Evolutionary conservation across 106 monocot genomes (phyloP), one percentile per base, ranked within the genome.

Genomic region (Cymbidium sinense): DNA sequence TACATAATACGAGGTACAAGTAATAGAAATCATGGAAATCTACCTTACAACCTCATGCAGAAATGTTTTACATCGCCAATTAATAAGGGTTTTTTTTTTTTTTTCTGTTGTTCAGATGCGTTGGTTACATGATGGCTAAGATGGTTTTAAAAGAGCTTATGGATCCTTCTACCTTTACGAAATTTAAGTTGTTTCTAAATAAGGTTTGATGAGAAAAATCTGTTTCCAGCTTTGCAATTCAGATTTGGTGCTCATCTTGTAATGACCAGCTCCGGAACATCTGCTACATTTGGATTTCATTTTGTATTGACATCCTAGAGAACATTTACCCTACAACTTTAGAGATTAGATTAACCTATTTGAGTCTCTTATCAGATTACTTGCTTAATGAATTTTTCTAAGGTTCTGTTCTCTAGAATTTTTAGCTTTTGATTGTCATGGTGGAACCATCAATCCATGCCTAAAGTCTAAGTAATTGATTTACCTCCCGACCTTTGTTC

Each of bases 41-140:
- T 43, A 78, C n/a, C 37, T 67, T 50, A 28, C 37, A 64, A 36
- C 30, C 36, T 80, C 0, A 30, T 36, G 70, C 18, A 31, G 15
- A 74, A 29, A 29, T 0, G n/a, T 52, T 71, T 52, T 72, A 41
- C 70, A 70, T 25, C 27, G 47, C 50, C 41, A 31, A 52, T 77
- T 39, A n/a, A n/a, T n/a, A n/a, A n/a, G n/a, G n/a, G 15, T 44
- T 27, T 25, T 61, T 70, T 76, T 51, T 11, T 58, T 20, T 1
- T 47, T 47, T 47, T 15, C 47, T 47, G 17, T 67, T 81, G 29
- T 39, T n/a, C 51, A 99, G 98, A 85, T 99, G 94, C 83, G 83
- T 99, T 79, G 98, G 98, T 34, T 94, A 94, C 80, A 99, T 99
- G 51, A 94, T 99, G 98, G 94, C 92, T 39, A 94, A 99, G 73